Conservation (phyloP, 2,329 filamentous ascomycete species). For the Polytolypa hystricis region DNA sequence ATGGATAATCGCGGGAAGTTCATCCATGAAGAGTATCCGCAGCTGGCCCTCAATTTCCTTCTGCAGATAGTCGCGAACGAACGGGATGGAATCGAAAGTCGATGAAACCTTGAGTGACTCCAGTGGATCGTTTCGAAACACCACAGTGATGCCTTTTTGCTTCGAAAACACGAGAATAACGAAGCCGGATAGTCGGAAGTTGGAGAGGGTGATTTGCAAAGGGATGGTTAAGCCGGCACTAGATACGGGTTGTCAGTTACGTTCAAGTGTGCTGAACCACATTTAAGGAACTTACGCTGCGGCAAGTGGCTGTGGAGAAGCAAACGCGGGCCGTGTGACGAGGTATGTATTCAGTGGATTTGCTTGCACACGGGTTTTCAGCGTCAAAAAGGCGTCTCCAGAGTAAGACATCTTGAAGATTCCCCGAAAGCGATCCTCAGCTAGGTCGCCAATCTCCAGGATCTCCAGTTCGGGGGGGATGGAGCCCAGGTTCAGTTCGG, state of each 20-base stretch:
- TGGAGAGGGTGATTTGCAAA: constrained; percentile 90
- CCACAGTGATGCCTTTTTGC: constrained; percentile 90
- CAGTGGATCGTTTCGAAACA: constrained; percentile 95
- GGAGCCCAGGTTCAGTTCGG: constrained; percentile 90
- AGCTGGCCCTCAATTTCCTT: constrained; percentile 91
- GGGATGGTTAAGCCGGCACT: constrained; percentile 84
- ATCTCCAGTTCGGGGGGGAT: constrained; percentile 94
- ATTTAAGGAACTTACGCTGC: constrained; percentile 47
- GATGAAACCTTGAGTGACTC: constrained; percentile 97
- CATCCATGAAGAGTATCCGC: constrained; percentile 92
- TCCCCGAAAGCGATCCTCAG: constrained; percentile 90
- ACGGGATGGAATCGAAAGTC: constrained; percentile 97
- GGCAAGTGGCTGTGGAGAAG: constrained; percentile 82
- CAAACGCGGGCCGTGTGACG: constrained; percentile 80
- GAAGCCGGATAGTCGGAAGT: constrained; percentile 91
- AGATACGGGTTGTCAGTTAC: constrained; percentile 8
- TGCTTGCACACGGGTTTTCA: constrained; percentile 93
- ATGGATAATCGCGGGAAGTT: constrained; percentile 92
- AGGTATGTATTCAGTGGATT: constrained; percentile 96
- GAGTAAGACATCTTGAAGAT: constrained; percentile 99
- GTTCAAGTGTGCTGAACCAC: not conserved
- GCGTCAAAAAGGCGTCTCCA: constrained; percentile 86
- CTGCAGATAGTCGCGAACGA: constrained; percentile 93
- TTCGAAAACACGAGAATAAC: constrained; percentile 97
- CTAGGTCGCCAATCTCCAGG: constrained; percentile 91